Evolutionary conservation across 129 eudicot genomes (phyloP), one percentile per base, ranked within the genome.

Genomic region (Cynara cardunculus): DNA sequence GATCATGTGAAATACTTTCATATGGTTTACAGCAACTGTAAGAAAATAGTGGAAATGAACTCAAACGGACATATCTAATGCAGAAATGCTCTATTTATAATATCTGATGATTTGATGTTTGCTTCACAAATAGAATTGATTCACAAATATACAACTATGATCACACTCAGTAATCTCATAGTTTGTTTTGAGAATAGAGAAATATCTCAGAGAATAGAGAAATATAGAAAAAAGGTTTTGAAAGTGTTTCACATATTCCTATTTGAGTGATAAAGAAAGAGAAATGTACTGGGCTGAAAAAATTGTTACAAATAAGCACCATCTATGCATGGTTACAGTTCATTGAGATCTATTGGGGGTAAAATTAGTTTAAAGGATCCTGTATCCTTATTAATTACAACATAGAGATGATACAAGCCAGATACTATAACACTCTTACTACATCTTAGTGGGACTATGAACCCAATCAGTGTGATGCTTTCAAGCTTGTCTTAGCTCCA

Each of bases 131-230:
- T 39, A 8, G 46, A 8, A 35, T 7, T 35, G 41, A 35, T 7
- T 32, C 74, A 27, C 30, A 8, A 31, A 5, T 73, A 39, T 16
- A 5, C 62, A 25, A 59, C 59, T 16, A 37, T 59, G 31, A 56
- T 82, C 73, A 22, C 8, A 71, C 64, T 25, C 13, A 39, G 56
- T 61, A 82, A 83, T 77, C 86, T 71, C 68, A 14, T 66, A 34
- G 21, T 70, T 62, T 70, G 39, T 12, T 26, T 21, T 25, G 12
- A 49, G 61, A 14, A 49, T 18, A 49, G 61, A 18, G 61, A 18
- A 49, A 49, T 49, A 49, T 49, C n/a, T n/a, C n/a, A n/a, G 21
- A 49, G 61, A 14, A 49, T 18, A 49, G 61, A 18, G 61, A 18
- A 49, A 49, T 49, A 49, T 49, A 28, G 24, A 73, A 73, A 16